Base-by-base conservation (phyloP, 768 basidiomycete genomes). In the Mycena venus region DNA sequence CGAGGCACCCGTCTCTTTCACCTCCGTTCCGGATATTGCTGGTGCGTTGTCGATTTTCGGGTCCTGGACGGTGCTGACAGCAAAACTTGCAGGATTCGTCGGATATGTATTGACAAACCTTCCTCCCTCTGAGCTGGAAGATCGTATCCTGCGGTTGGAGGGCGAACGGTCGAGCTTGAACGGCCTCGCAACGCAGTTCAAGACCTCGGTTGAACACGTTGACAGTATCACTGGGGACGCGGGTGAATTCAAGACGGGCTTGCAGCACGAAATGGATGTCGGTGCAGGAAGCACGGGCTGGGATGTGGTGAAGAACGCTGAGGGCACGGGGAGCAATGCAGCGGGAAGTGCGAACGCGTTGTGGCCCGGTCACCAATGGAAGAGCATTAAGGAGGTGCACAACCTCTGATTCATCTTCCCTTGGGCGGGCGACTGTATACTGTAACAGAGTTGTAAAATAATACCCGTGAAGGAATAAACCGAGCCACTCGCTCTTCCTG, bases 91-190 rank as follows among this genome's bases (percentile, higher is more conserved):
- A 86, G 85, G 84, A 29, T 86, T 84, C 44, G 62, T 82, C 31
- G 85, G 80, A 21, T 74, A 86, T 49, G 69, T 83, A 51, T 79
- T 86, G 66, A 85, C 84, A 10, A 75, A 80, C 3, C 68, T 84
- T 4, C 81, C 83, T 1, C 32, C 74, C 0, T 64, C 73, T n/a
- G 74, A 79, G 29, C 79, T 84, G 17, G 77, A 79, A 5, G 65
- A 86, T 67, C 78, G 68, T 2, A 81, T 81, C 12, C 82, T 85
- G 78, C 83, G 84, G 21, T 79, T 85, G 27, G 72, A 86, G 68
- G 85, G 85, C 17, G 82, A 85, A 36, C 82, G 83, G 6, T 77
- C 56, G 6, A 73, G 81, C 8, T 76, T 85, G 8, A 58, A 75
- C 19, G 73, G 78, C 1, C 69, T 82, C 25, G 84, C 72, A 6